Percentiles rank a stretch among this genome's conserved stretches.
phyloP scores from a whole-genome alignment of 176 grass and related monocot species.

The Triticum timopheevii region DNA sequence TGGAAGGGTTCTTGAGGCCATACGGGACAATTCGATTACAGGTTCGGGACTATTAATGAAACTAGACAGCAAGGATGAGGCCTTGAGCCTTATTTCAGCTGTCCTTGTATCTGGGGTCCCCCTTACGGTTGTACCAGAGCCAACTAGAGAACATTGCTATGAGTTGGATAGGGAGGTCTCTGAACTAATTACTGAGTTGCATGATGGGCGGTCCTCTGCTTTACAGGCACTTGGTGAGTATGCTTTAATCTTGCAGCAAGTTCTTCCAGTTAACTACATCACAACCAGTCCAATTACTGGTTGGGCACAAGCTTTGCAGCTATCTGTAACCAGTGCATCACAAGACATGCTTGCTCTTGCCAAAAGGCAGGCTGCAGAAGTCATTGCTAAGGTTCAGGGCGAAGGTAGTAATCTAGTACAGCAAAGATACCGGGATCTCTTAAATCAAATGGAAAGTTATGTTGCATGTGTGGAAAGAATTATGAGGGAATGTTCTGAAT shows the following conservation, averaged over 20 bases:
- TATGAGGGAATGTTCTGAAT: slow-evolving; percentile 65
- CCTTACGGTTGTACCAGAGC: slow-evolving; percentile 92
- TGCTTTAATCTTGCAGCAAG: slow-evolving; percentile 70
- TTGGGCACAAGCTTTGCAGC: slow-evolving; percentile 91
- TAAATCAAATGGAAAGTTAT: slow-evolving; percentile 79
- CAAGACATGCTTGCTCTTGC: slow-evolving; percentile 83
- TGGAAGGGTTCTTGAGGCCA: slow-evolving; percentile 72
- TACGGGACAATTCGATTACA: slow-evolving; percentile 57
- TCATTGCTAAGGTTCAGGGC: slow-evolving; percentile 77
- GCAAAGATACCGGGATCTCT: slow-evolving; percentile 75
- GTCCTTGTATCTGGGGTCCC: slow-evolving; percentile 81
- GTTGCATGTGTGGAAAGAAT: slow-evolving; percentile 69
- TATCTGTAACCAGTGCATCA: slow-evolving; percentile 67
- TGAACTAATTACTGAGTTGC: slow-evolving; percentile 77
- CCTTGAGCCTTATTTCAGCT: slow-evolving; percentile 79
- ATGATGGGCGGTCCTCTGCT: slow-evolving; percentile 65
- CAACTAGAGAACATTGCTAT: slow-evolving; percentile 76
- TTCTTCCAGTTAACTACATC: slow-evolving; percentile 78
- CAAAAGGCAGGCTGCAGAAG: slow-evolving; percentile 74
- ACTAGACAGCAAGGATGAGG: slow-evolving; percentile 54
- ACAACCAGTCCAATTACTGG: slow-evolving; percentile 76
- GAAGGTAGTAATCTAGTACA: slow-evolving; percentile 70
- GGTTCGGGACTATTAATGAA: slow-evolving; percentile 39
- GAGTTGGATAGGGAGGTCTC: slow-evolving; percentile 92
- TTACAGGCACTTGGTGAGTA: slow-evolving; percentile 72